Percentiles rank a stretch among this genome's conserved stretches.
Evolutionary conservation across 1,284 basidiomycete genomes (phyloP).

Genomic region (Violaceomyces palustris): DNA sequence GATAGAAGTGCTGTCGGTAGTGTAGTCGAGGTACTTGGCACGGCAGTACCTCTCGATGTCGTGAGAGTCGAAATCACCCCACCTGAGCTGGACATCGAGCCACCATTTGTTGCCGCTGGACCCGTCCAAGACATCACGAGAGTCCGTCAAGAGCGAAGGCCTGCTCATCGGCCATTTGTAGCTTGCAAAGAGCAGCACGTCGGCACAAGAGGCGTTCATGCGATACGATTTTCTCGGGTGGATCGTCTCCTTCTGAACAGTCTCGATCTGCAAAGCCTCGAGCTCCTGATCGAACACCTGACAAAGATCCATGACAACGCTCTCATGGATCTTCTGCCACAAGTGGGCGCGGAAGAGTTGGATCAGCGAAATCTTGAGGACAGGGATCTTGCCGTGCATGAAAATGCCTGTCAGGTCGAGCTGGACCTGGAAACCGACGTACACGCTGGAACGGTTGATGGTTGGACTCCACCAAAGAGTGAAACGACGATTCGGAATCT

Average conservation of each 20-base stretch:
- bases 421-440: constrained; percentile 99
- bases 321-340: constrained; percentile 75
- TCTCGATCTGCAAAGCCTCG: constrained; percentile 96
- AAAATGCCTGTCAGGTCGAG: constrained; percentile 81
- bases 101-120: constrained; percentile 98
- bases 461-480: constrained; percentile 97
- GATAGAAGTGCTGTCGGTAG: constrained; percentile 73
- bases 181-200: constrained; percentile 92
- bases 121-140: constrained; percentile 92
- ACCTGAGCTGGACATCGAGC: constrained; percentile 93
- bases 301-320: constrained; percentile 88
- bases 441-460: constrained; percentile 97
- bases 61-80: constrained; percentile 99
- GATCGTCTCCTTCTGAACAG: constrained; percentile 98
- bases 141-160: constrained; percentile 90
- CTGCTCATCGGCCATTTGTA: constrained; percentile 90
- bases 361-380: constrained; percentile 71
- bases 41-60: constrained; percentile 72
- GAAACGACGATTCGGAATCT: constrained; percentile 99
- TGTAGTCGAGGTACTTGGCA: constrained; percentile 95
- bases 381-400: constrained; percentile 97
- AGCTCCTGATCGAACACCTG: constrained; percentile 99
- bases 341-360: constrained; percentile 99
- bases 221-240: constrained; percentile 99
- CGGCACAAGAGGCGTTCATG: constrained; percentile 93